Conservation (phyloP, 208 protist genomes). For the Acanthamoeba royreba region DNA sequence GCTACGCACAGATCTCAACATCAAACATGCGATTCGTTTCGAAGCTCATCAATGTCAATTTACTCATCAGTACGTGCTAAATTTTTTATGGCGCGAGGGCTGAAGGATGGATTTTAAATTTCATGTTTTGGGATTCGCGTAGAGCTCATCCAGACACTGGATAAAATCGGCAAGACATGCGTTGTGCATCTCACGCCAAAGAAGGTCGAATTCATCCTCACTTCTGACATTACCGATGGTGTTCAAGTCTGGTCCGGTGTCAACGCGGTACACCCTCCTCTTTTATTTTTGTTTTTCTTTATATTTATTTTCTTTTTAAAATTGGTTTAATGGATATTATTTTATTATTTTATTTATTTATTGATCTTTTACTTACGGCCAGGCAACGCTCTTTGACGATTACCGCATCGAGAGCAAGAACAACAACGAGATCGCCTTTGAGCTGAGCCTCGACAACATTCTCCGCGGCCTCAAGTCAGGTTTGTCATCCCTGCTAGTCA, state of each 20-base stretch:
- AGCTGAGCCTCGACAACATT: conserved; percentile 56
- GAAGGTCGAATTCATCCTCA: conserved; percentile 49
- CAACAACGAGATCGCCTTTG: conserved; percentile 65
- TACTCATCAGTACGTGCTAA: conserved; percentile 34
- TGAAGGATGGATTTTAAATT: not conserved
- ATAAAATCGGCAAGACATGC: conserved; percentile 40
- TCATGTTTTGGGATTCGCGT: not conserved
- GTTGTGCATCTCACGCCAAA: conserved; percentile 42
- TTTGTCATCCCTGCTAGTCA: too few relatives aligned
- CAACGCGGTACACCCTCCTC: not conserved
- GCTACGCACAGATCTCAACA: too few relatives aligned
- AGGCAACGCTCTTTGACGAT: conserved; percentile 61
- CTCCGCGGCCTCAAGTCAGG: conserved; percentile 54
- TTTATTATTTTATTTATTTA: not conserved
- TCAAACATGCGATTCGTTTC: not conserved
- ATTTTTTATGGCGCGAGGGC: too few relatives aligned
- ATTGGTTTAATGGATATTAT: too few relatives aligned
- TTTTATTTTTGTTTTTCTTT: not conserved
- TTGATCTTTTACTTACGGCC: too few relatives aligned
- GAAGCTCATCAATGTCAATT: conserved; percentile 44
- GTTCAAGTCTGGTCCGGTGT: conserved; percentile 49
- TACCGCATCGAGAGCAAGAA: conserved; percentile 52
- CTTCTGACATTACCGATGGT: conserved; percentile 40
- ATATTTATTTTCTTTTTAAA: not conserved
- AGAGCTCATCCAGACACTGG: conserved; percentile 43